Conservation (phyloP, 352 stramenopile genomes). For the Globisporangium paroecandrum region DNA sequence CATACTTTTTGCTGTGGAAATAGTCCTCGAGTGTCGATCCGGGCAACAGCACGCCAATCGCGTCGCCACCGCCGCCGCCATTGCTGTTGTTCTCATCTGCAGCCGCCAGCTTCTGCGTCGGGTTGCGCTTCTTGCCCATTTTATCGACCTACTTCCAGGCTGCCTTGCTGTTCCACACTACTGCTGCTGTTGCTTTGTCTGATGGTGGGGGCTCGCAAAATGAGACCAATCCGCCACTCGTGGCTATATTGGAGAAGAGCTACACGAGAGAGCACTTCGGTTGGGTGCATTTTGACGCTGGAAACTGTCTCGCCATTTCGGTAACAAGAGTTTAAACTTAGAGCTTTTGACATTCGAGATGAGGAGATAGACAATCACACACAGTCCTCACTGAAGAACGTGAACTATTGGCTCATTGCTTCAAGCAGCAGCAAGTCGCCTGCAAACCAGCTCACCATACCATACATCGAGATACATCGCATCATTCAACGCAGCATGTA, state of each 20-base stretch:
- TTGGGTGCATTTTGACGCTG: neutral
- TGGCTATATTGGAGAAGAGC: neutral
- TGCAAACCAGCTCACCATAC: neutral
- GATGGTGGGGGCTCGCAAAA: neutral
- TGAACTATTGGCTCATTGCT: too few species aligned
- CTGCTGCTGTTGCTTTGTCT: neutral
- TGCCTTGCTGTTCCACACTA: neutral
- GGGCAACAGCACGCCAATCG: constrained; percentile 7
- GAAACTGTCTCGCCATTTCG: neutral
- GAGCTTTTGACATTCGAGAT: neutral
- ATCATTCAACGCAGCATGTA: too few species aligned
- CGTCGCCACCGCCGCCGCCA: neutral
- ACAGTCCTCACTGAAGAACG: neutral
- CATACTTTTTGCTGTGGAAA: constrained; percentile 34
- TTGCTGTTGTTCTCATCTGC: constrained; percentile 24
- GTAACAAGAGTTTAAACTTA: neutral
- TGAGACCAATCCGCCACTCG: neutral
- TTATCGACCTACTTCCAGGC: neutral
- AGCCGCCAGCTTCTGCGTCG: constrained; percentile 18
- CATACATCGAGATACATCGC: too few species aligned
- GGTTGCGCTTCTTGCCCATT: constrained; percentile 27
- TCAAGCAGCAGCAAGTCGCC: neutral
- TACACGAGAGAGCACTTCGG: neutral
- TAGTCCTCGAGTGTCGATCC: constrained; percentile 40
- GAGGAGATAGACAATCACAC: neutral